Percentiles rank a stretch among this genome's conserved stretches.
These are phyloP conservation scores for Protomyces inouyei DNA, from an alignment of 1,139 yeast genomes.

Conservation along the genomic window DNA sequence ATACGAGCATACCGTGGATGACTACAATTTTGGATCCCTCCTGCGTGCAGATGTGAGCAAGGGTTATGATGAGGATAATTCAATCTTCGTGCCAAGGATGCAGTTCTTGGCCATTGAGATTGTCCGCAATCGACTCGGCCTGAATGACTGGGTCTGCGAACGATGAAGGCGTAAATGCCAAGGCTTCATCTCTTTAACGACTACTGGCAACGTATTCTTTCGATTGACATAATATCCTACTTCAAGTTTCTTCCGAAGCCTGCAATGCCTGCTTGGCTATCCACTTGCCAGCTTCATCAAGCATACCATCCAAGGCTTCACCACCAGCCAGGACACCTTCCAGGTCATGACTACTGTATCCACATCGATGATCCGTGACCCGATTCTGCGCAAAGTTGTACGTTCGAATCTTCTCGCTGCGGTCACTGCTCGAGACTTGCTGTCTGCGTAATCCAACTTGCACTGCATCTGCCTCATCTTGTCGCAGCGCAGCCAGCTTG, in stretches of 20 bases:
- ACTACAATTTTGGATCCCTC: conserved; percentile 92
- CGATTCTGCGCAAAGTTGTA: conserved; percentile 90
- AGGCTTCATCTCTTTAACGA: no score
- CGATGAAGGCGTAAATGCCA: neutral
- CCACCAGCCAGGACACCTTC: conserved; percentile 70
- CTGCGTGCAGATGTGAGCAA: conserved; percentile 63
- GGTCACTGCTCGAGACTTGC: conserved; percentile 82
- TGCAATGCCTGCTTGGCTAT: conserved; percentile 48
- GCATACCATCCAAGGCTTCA: conserved; percentile 57
- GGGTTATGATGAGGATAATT: conserved; percentile 77
- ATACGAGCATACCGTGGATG: conserved; percentile 60
- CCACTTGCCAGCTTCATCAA: conserved; percentile 50
- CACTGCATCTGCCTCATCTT: conserved; percentile 57
- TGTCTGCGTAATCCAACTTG: conserved; percentile 68
- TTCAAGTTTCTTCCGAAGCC: conserved; percentile 26
- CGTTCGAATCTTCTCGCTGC: conserved; percentile 90
- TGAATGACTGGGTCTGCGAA: conserved; percentile 78
- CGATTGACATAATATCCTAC: neutral
- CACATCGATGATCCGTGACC: conserved; percentile 90
- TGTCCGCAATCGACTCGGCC: conserved; percentile 82
- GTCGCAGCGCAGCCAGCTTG: conserved; percentile 74
- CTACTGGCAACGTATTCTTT: neutral
- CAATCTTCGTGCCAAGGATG: conserved; percentile 53
- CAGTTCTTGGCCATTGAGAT: conserved; percentile 86
- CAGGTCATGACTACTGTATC: conserved; percentile 70